Evolutionary conservation across 768 basidiomycete species (phyloP), one percentile per base, ranked within the genome.

Genomic region (Kondoa subrosea): DNA sequence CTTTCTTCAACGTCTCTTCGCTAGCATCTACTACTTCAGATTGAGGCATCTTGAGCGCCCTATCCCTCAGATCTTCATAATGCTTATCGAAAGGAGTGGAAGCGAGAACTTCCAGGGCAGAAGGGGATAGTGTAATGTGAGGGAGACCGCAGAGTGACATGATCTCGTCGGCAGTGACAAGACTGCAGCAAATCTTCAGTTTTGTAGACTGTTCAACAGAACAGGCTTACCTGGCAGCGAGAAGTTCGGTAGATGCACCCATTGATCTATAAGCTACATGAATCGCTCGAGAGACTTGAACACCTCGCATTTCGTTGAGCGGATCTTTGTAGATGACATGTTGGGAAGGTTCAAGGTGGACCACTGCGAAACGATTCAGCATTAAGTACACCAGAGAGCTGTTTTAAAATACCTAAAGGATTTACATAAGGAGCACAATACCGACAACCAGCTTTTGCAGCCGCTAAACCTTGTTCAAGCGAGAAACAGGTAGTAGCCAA

Each of bases 401-500:
- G 29, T 12, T 4, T 8, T 14, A 15, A 59, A 12, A 31, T 4
- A 59, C 58, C 30, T 12, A 75, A 70, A 12, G 70, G 69, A 63
- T 75, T 73, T 21, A 72, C 62, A 34, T 75, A 75, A 15, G 74
- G 73, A 25, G 70, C 65, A 27, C 70, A 66, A 69, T 70, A 72
- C 26, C 62, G 27, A 67, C 71, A 72, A 8, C 64, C 65, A 29
- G 71, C 72, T 31, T 71, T 65, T 15, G 70, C 71, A 25, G 74
- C 74, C n/a, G 64, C 70, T 12, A 75, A 34, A 2, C 57, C 71
- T 66, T 75, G 74, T 61, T 71, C 73, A 4, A 72, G 60, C 27
- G 57, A 68, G 66, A 72, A 74, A 34, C 73, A 67, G 2, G 68
- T 70, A 15, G 74, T 75, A 2, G 69, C 74, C 4, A 75, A 69